Evolutionary conservation across 306 rosid genomes (phyloP).

Genomic region (Elaeagnus macrophylla): DNA sequence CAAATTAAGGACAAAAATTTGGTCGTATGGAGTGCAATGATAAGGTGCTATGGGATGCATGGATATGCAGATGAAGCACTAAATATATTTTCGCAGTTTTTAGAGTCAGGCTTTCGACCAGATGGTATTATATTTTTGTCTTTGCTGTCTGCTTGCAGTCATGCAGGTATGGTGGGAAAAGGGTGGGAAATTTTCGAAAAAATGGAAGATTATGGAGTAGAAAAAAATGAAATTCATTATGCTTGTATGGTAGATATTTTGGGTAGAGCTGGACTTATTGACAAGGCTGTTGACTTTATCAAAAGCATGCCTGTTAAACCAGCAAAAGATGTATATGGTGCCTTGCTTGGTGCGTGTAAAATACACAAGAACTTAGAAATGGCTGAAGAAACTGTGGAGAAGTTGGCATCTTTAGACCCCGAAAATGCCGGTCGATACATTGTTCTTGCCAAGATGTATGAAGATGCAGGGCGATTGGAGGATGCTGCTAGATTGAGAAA

Average conservation of each 20-base stretch:
- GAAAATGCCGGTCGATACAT: constrained; percentile 50
- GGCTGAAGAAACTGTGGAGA: constrained; percentile 59
- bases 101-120: constrained; percentile 31
- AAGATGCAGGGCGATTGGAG: constrained; percentile 57
- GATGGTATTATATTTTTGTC: constrained; percentile 49
- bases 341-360: constrained; percentile 72
- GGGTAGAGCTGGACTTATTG: constrained; percentile 65
- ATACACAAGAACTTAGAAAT: constrained; percentile 53
- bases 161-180: constrained; percentile 51
- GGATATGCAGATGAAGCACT: constrained; percentile 54
- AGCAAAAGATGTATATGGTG: constrained; percentile 64
- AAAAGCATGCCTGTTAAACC: constrained; percentile 59
- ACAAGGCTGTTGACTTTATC: constrained; percentile 48
- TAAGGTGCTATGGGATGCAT: constrained; percentile 67
- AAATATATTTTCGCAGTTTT: constrained; percentile 39
- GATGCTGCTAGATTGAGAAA: constrained; percentile 68
- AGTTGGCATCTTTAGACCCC: constrained; percentile 54
- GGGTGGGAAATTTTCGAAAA: constrained; percentile 44
- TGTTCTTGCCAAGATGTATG: constrained; percentile 65
- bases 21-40: constrained; percentile 57
- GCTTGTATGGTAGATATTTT: constrained; percentile 74
- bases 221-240: constrained; percentile 51
- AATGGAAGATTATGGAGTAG: constrained; percentile 52
- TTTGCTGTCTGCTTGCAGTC: constrained; percentile 65
- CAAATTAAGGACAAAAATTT: constrained; percentile 32